Conservation (phyloP, 805 yeast genomes). For the Yarrowia phangngaensis region DNA sequence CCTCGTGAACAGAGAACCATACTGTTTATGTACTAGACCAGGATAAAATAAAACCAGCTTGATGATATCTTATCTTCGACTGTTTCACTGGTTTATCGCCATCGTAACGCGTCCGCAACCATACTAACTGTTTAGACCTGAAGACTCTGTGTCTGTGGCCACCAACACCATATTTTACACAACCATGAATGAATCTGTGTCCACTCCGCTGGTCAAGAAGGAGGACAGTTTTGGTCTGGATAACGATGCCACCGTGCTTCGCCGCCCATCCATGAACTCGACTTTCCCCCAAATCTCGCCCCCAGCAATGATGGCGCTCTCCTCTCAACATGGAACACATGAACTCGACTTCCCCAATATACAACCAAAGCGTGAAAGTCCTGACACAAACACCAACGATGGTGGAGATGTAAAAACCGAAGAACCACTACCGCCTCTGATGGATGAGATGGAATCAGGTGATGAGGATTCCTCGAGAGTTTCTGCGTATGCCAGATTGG, state of each 20-base stretch:
- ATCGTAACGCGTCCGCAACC: no score
- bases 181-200: conserved; percentile 22
- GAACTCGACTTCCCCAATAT: conserved; percentile 25
- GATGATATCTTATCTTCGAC: no score
- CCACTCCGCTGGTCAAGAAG: conserved; percentile 23
- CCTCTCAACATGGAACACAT: conserved; percentile 13
- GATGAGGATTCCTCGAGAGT: conserved; percentile 38
- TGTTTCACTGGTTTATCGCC: no score
- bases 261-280: conserved; percentile 25
- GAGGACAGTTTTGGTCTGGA: conserved; percentile 24
- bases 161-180: conserved; percentile 8
- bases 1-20: not conserved
- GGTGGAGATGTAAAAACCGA: conserved; percentile 6
- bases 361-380: conserved; percentile 22
- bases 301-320: conserved; percentile 24
- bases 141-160: conserved; percentile 25
- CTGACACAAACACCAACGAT: conserved; percentile 2
- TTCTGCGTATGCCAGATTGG: conserved; percentile 53
- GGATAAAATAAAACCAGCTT: not conserved
- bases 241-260: conserved; percentile 21
- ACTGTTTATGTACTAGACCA: not conserved
- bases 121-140: no score
- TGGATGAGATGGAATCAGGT: conserved; percentile 14
- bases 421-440: conserved; percentile 18
- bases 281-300: conserved; percentile 19